Percentiles rank a stretch among this genome's conserved stretches.
These are phyloP conservation scores for Apiospora sp. DNA, from an alignment of 2,329 filamentous ascomycete species.

Conservation along the genomic window DNA sequence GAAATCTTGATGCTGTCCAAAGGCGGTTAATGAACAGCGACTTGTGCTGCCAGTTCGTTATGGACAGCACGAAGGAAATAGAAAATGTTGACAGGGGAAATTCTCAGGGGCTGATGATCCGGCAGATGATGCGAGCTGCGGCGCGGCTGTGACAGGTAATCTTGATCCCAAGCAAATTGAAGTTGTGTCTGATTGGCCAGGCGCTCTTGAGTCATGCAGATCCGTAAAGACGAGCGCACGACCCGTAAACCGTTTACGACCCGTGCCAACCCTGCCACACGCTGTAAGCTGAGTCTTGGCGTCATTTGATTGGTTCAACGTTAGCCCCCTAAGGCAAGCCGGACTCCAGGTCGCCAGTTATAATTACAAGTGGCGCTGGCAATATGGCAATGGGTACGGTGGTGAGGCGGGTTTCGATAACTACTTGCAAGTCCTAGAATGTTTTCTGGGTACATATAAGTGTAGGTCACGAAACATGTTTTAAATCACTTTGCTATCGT, in stretches of 20 bases:
- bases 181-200: neutral
- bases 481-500: neutral
- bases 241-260: slow-evolving; percentile 7
- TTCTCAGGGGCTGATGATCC: too few relatives aligned
- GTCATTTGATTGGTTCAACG: neutral
- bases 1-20: too few relatives aligned
- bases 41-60: too few relatives aligned
- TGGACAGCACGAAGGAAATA: neutral
- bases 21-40: too few relatives aligned
- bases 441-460: neutral
- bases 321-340: neutral
- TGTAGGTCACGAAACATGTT: neutral
- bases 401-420: neutral
- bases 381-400: neutral
- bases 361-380: neutral
- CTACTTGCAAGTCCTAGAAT: neutral
- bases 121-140: neutral
- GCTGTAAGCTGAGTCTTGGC: slow-evolving; percentile 5
- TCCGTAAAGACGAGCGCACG: slow-evolving; percentile 10
- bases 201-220: neutral
- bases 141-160: neutral
- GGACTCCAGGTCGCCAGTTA: neutral
- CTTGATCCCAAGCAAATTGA: neutral
- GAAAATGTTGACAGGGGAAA: neutral
- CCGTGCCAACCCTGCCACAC: neutral